phyloP scores from a whole-genome alignment of 129 eudicot species.

The Smallanthus sonchifolius region DNA sequence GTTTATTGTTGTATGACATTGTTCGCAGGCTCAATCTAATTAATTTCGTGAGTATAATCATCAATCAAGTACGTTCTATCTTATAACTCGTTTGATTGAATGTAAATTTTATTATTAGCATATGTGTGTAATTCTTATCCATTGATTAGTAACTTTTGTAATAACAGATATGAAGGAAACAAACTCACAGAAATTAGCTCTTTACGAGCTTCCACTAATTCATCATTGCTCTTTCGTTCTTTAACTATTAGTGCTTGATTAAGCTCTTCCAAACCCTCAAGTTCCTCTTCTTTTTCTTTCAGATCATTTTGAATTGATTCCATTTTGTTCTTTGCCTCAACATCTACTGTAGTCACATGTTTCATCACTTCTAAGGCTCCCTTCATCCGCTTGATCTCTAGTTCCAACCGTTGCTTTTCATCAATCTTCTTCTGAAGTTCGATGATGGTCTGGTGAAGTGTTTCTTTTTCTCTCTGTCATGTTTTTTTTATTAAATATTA shows the following conservation, averaged over 20 bases:
- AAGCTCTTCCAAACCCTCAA: slow-evolving; percentile 38
- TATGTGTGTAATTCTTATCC: no score
- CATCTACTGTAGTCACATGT: slow-evolving; percentile 45
- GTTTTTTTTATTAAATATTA: not conserved
- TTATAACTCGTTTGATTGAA: no score
- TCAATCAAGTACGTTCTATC: no score
- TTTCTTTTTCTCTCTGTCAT: slow-evolving; percentile 51
- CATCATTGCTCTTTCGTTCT: slow-evolving; percentile 52
- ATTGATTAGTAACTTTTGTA: no score
- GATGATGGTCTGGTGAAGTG: slow-evolving; percentile 42
- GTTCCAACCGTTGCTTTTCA: slow-evolving; percentile 55
- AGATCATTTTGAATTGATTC: slow-evolving; percentile 31
- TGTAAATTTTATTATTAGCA: no score
- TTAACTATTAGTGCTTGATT: slow-evolving; percentile 46
- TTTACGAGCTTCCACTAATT: slow-evolving; percentile 73
- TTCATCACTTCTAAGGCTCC: slow-evolving; percentile 57
- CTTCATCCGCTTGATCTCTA: slow-evolving; percentile 39
- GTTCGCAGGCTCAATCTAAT: no score
- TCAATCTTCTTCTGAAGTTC: slow-evolving; percentile 55
- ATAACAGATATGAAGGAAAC: not conserved
- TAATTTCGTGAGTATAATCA: no score
- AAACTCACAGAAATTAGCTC: slow-evolving; percentile 51
- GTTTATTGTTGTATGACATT: no score
- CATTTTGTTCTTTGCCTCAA: slow-evolving; percentile 26
- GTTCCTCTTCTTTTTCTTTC: slow-evolving; percentile 53